Percentiles rank a stretch among this genome's conserved stretches.
phyloP scores from a whole-genome alignment of 257 asterid species.

The Solanum rostratum region DNA sequence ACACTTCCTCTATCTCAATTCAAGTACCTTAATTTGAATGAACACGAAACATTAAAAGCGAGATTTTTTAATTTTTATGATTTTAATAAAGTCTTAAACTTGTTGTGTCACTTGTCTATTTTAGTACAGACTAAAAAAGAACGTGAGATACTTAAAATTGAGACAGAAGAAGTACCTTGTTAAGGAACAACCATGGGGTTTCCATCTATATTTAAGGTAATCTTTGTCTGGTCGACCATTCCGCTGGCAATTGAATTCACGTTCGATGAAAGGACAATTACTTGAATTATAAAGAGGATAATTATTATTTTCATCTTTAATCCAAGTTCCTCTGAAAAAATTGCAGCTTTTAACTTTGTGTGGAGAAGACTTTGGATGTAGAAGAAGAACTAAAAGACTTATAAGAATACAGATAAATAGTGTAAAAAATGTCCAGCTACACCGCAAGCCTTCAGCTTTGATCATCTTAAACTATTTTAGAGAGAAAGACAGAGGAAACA shows the following conservation, averaged over 20 bases:
- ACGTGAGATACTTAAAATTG: not conserved
- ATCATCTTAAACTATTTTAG: not conserved
- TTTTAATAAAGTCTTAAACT: not conserved
- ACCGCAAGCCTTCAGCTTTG: not conserved
- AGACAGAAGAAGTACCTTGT: not conserved
- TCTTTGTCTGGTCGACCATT: conserved; percentile 65
- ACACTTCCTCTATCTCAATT: not conserved
- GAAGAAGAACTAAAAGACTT: not conserved
- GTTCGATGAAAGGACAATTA: conserved; percentile 72
- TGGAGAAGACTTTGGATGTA: not conserved
- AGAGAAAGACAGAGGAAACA: not conserved
- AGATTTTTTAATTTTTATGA: not conserved
- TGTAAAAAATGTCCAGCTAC: not conserved
- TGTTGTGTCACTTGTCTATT: no score
- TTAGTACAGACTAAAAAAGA: not conserved
- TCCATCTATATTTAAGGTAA: conserved; percentile 66
- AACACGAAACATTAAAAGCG: fast-evolving
- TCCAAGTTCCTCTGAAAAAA: conserved; percentile 61
- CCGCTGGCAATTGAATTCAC: conserved; percentile 51
- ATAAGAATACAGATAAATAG: not conserved
- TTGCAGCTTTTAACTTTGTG: conserved; percentile 14
- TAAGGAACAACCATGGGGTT: conserved; percentile 48
- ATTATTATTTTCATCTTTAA: conserved; percentile 7
- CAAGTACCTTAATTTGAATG: no score
- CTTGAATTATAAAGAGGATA: conserved; percentile 41